These are phyloP conservation scores for Lichenothelia convexa DNA, from an alignment of 495 filamentous ascomycete genomes.

Conservation along the genomic window DNA sequence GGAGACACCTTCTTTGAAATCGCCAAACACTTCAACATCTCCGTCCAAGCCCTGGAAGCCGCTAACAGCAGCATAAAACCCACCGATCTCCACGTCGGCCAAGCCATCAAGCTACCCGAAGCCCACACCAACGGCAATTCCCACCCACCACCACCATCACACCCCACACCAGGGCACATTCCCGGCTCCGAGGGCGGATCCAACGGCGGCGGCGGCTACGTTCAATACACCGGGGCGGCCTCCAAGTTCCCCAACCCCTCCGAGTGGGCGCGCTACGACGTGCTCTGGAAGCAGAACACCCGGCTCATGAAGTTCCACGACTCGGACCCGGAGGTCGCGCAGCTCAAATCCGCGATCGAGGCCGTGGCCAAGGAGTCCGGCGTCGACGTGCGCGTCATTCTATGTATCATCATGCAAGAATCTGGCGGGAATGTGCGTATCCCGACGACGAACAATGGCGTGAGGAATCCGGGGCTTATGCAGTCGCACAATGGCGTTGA, in stretches of 20 bases:
- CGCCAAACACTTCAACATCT: too few relatives aligned
- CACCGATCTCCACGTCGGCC: too few relatives aligned
- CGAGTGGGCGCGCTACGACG: neutral
- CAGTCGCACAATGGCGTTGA: conserved; percentile 17
- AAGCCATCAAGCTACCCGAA: too few relatives aligned
- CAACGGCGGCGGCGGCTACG: too few relatives aligned
- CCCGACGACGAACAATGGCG: conserved; percentile 26
- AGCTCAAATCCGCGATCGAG: conserved; percentile 11
- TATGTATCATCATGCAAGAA: conserved; percentile 13
- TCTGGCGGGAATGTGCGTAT: conserved; percentile 20
- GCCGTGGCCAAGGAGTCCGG: conserved; percentile 1
- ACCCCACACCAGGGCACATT: too few relatives aligned
- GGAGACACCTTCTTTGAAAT: too few relatives aligned
- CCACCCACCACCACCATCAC: too few relatives aligned
- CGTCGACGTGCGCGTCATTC: conserved; percentile 12
- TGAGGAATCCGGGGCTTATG: conserved; percentile 38
- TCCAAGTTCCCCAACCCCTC: neutral
- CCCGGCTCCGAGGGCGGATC: too few relatives aligned
- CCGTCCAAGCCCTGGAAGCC: too few relatives aligned
- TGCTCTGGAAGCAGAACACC: neutral
- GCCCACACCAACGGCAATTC: too few relatives aligned
- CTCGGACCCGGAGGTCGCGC: neutral
- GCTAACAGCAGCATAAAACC: too few relatives aligned
- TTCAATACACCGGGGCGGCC: too few relatives aligned
- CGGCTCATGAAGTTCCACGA: neutral